Evolutionary conservation across 2,329 filamentous ascomycete species (phyloP).

Genomic region (Talaromyces rugulosus): DNA sequence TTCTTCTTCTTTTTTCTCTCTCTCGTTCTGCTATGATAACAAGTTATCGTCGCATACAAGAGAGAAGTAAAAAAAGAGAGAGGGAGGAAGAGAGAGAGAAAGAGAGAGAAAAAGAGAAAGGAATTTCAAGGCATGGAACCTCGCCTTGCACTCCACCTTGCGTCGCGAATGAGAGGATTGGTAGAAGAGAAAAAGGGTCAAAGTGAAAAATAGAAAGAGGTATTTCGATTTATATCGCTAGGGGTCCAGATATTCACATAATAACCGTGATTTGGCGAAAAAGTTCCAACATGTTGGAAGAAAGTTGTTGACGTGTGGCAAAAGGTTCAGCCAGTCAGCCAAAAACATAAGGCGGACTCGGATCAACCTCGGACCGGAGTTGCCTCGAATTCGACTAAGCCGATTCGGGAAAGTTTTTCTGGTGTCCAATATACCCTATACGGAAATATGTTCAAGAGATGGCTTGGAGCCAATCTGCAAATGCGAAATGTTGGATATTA

Average conservation of each 20-base stretch:
- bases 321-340: neutral
- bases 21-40: neutral
- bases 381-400: neutral
- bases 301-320: neutral
- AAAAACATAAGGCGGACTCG: neutral
- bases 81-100: too few species aligned
- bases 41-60: neutral
- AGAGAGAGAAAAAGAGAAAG: slow-evolving; percentile 17
- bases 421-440: neutral
- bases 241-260: neutral
- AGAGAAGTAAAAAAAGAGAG: neutral
- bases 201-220: neutral
- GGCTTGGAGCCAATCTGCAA: neutral
- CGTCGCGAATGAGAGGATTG: slow-evolving; percentile 37
- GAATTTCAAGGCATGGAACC: slow-evolving; percentile 47
- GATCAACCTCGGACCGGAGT: neutral
- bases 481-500: neutral
- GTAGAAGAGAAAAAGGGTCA: neutral
- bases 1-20: neutral
- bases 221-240: neutral
- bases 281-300: too few species aligned
- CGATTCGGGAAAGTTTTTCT: neutral
- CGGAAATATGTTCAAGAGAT: neutral
- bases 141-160: slow-evolving; percentile 53
- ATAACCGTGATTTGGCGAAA: neutral